A percentile compares a stretch with the other conserved stretches of the same genome.
Evolutionary conservation across 78 protist genomes (phyloP).

Genomic region (Dictyostelium firmibasis): DNA sequence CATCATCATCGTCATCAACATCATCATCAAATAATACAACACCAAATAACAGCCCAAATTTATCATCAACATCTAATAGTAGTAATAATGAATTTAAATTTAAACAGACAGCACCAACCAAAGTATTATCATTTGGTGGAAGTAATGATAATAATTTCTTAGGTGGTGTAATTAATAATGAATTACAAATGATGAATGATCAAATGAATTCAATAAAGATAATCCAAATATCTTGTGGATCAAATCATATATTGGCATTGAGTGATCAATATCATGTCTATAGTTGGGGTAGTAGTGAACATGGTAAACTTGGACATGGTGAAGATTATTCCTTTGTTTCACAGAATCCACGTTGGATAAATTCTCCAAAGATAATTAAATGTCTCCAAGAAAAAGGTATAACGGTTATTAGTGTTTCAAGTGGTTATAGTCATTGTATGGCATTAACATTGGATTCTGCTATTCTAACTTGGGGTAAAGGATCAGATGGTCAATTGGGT

Average conservation of each 20-base stretch:
- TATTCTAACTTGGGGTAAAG: slow-evolving; percentile 34
- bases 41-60: not conserved
- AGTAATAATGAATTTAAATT: not conserved
- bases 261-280: not conserved
- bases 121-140: not conserved
- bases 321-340: not conserved
- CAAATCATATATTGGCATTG: slow-evolving; percentile 14
- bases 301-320: slow-evolving; percentile 34
- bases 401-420: not conserved
- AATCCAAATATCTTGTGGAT: slow-evolving; percentile 27
- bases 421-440: slow-evolving; percentile 32
- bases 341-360: not conserved
- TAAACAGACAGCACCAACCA: not conserved
- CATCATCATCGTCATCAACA: not conserved
- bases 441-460: not conserved
- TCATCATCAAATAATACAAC: not conserved
- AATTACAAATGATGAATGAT: not conserved
- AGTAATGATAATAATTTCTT: not conserved
- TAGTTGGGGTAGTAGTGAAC: slow-evolving; percentile 19
- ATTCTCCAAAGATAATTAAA: not conserved
- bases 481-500: slow-evolving; percentile 54
- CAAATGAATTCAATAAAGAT: not conserved
- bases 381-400: not conserved
- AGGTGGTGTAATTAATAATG: not conserved
- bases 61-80: not conserved